phyloP scores from a whole-genome alignment of 306 rosid species.

The Sesbania bispinosa region DNA sequence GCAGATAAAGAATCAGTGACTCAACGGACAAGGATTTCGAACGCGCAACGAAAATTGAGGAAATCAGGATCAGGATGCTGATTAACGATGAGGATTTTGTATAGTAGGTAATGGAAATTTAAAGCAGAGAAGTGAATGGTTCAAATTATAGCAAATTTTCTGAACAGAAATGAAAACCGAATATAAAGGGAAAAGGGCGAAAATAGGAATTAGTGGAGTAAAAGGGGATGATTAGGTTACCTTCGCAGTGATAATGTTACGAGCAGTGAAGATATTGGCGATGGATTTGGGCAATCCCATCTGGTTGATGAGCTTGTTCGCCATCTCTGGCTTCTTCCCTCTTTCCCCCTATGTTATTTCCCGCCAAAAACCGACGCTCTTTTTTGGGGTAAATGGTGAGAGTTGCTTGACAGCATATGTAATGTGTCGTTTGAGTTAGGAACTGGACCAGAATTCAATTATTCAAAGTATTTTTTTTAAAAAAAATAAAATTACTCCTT shows the following conservation, averaged over 20 bases:
- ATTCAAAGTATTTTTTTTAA: too few species aligned
- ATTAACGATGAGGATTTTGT: not conserved
- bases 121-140: not conserved
- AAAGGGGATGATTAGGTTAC: constrained; percentile 1
- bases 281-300: constrained; percentile 70
- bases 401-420: not conserved
- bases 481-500: too few species aligned
- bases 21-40: not conserved
- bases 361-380: constrained; percentile 32
- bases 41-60: not conserved
- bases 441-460: too few species aligned
- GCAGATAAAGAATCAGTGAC: not conserved
- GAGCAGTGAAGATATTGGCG: constrained; percentile 73
- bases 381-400: not conserved
- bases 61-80: not conserved
- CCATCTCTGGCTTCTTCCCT: constrained; percentile 33
- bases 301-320: constrained; percentile 70
- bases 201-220: not conserved
- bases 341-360: not conserved
- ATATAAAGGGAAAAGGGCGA: not conserved
- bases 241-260: constrained; percentile 80
- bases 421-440: not conserved
- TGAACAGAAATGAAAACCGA: not conserved
- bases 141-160: not conserved
- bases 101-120: not conserved